Evolutionary conservation across 1,284 basidiomycete species (phyloP), one percentile per base, ranked within the genome.

Genomic region (Prillingera fragicola): DNA sequence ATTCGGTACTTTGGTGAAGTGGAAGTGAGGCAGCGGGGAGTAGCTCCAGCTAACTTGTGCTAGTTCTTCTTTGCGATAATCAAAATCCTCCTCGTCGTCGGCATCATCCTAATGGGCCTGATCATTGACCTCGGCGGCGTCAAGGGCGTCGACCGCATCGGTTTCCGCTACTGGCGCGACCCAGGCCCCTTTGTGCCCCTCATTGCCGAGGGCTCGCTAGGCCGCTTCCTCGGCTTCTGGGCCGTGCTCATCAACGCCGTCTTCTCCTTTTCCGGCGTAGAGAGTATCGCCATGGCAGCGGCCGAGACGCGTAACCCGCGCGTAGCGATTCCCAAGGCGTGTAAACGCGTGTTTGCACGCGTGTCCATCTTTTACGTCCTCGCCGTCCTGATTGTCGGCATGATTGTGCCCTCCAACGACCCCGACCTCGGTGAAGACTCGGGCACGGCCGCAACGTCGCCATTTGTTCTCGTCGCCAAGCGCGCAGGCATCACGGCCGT

Each of bases 61-160:
- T 84, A 87, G 66, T 86, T 87, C 82, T 57, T 81, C 80, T 52
- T 58, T 52, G 78, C 78, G 7, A 81, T 82, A 8, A 80, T 86
- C 64, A 86, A 87, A 69, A 81, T 87, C 23, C 70, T 83, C 35
- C 83, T 83, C 1, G 81, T 85, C 51, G 73, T 75, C 33, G 64
- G 64, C 8, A 43, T 69, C 23, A 80, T 80, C 49, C 76, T 82
- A 48, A 64, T 80, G 17, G 77, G 79, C 10, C 75, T 82, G 33
- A 75, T 86, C 13, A 72, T 85, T 40, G 84, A 67, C 45, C 59
- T 70, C 13, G 71, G 71, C 18, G 71, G 68, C 15, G 58, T 59
- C 12, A 59, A 61, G 8, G 59, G 48, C 21, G 52, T 58, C 27
- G 62, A 73, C 31, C 74, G 79, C 8, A 59, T 70, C 34, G 72